Conservation (phyloP, 2,329 filamentous ascomycete genomes). For the Talaromyces sp. region DNA sequence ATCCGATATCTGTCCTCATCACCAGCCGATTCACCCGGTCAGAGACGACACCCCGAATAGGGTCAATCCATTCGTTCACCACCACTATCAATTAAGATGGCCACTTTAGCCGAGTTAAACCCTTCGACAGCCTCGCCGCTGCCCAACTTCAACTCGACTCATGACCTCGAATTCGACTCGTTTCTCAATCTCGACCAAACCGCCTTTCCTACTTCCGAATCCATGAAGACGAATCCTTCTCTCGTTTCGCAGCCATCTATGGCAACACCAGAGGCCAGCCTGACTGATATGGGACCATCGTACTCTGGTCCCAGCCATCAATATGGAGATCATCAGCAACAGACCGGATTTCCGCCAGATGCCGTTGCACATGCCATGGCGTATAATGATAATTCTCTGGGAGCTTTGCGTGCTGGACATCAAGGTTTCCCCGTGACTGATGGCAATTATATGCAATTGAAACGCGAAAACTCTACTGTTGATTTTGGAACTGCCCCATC, state of each 20-base stretch:
- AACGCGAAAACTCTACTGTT: slow-evolving; percentile 48
- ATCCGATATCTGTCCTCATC: neutral
- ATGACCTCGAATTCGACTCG: slow-evolving; percentile 48
- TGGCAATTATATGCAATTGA: slow-evolving; percentile 59
- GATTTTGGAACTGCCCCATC: slow-evolving; percentile 68
- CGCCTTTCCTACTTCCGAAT: slow-evolving; percentile 40
- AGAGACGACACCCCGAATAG: neutral
- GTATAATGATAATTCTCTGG: slow-evolving; percentile 61
- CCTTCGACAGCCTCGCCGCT: slow-evolving; percentile 32
- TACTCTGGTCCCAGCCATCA: slow-evolving; percentile 86
- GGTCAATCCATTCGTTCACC: neutral
- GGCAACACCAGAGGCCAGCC: slow-evolving; percentile 36
- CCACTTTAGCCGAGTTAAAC: slow-evolving; percentile 35
- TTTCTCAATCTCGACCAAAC: slow-evolving; percentile 50
- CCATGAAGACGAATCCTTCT: slow-evolving; percentile 37
- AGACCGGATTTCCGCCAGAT: slow-evolving; percentile 86
- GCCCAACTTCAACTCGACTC: slow-evolving; percentile 34
- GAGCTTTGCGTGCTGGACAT: slow-evolving; percentile 38
- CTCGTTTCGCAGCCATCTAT: slow-evolving; percentile 39
- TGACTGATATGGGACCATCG: slow-evolving; percentile 44
- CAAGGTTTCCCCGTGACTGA: slow-evolving; percentile 54
- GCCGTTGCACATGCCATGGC: slow-evolving; percentile 77
- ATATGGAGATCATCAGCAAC: slow-evolving; percentile 92
- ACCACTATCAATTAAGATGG: slow-evolving; percentile 11
- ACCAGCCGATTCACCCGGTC: neutral